Evolutionary conservation across 1,284 basidiomycete species (phyloP), one percentile per base, ranked within the genome.

Genomic region (Volvariella volvacea): DNA sequence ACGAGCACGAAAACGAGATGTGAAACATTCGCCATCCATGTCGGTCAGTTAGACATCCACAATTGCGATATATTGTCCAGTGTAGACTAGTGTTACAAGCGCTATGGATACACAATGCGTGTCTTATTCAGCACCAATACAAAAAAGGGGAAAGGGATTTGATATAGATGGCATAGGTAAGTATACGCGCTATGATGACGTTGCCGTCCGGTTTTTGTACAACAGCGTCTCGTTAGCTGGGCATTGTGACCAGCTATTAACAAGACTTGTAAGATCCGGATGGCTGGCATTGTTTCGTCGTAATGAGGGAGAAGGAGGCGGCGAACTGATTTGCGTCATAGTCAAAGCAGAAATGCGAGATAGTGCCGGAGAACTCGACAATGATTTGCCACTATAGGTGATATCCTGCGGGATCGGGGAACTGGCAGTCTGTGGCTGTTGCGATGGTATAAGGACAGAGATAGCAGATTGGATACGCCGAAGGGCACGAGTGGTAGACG

Each of bases 161-260:
- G n/a, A n/a, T n/a, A n/a, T n/a, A n/a, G n/a, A n/a, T n/a, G n/a
- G n/a, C n/a, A n/a, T n/a, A n/a, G n/a, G n/a, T n/a, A n/a, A n/a
- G n/a, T n/a, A n/a, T n/a, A n/a, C n/a, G n/a, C n/a, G n/a, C 14
- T 41, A 41, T 44, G 44, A 34, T 20, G 33, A 44, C 49, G 52
- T 49, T 32, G 40, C 41, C 17, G 48, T 39, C 22, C 40, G 50
- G 38, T 57, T 60, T 39, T 60, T 56, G 48, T 61, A 69, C 41
- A 67, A 50, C 31, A 65, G 53, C 10, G 78, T 78, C 56, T 73
- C 65, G 52, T 79, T 78, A 22, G 77, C 78, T 7, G 81, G 76
- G 4, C 79, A 78, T 19, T 61, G 58, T 2, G 71, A 64, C 76
- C 77, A 86, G 43, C 77, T 68, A 49, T 74, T 63, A 41, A 81